A percentile compares a stretch with the other conserved stretches of the same genome.
Conservation (phyloP, 2,329 filamentous ascomycete species). For the Lachnellula subtilissima region DNA sequence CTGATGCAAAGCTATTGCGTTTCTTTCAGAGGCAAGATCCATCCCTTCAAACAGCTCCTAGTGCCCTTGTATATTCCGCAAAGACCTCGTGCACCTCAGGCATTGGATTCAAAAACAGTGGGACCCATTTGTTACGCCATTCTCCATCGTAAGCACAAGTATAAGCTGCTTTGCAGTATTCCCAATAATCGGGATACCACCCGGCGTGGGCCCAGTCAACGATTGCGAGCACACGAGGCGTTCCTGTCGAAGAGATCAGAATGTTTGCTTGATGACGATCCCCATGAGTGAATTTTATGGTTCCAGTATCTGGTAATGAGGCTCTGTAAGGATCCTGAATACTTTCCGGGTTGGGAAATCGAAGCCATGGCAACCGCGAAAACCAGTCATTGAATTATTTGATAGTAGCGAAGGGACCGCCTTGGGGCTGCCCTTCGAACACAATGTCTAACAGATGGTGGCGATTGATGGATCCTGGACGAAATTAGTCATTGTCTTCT, state of each 20-base stretch:
- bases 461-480: slow-evolving; percentile 13
- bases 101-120: neutral
- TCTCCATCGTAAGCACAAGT: slow-evolving; percentile 6
- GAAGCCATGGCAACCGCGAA: neutral
- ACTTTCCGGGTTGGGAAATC: neutral
- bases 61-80: neutral
- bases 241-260: slow-evolving; percentile 24
- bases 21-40: neutral
- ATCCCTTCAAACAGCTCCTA: neutral
- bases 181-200: slow-evolving; percentile 35
- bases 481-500: neutral
- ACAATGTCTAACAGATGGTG: slow-evolving; percentile 19
- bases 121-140: slow-evolving; percentile 3
- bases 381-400: slow-evolving; percentile 28
- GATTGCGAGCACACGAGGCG: slow-evolving; percentile 14
- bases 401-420: slow-evolving; percentile 24
- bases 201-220: neutral
- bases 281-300: slow-evolving; percentile 32
- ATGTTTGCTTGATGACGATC: slow-evolving; percentile 34
- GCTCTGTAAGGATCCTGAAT: neutral
- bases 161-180: slow-evolving; percentile 29
- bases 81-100: neutral
- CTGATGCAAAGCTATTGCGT: no score
- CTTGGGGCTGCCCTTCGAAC: slow-evolving; percentile 19
- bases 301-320: neutral